Evolutionary conservation across 768 basidiomycete species (phyloP), one percentile per base, ranked within the genome.

Genomic region (Lepiota venenata): DNA sequence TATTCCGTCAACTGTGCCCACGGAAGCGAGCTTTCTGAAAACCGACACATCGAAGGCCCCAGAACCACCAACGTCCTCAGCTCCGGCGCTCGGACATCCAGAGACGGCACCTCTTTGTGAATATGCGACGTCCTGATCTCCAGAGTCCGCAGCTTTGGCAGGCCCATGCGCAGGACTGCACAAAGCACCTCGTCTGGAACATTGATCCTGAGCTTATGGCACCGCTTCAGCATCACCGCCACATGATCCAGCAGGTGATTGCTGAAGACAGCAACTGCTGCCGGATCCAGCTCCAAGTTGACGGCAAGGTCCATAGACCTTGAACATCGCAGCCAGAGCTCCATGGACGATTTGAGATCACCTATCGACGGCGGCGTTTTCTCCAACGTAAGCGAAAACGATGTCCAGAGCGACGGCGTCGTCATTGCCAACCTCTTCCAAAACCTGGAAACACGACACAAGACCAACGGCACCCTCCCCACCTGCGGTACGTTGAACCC

Each of bases 1-100:
- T 64, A 49, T 35, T 60, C 57, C 14, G 60, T 61, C 15, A 67
- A 49, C 41, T 65, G 63, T 6, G 36, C 27, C 60, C 60, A 61
- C 8, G 60, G 60, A 9, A 61, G 54, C n/a, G 47, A 15, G 5
- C 14, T 40, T 21, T 32, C 25, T 14, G n/a, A 5, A 16, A 55
- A 55, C 14, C 47, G 40, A 20, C 38, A 47, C 46, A 55, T 41
- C 10, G 53, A 47, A 5, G 53, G 53, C 4, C 53, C 53, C 29
- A 55, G 27, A 5, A 55, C 36, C 39, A 21, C 40, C 32, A 55
- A 16, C 14, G 16, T 25, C 29, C 29, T 39, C 53, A 55, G 40
- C 1, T 22, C 35, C 18, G 38, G 53, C 16, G 53, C 53, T 2
- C 32, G 18, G 4, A 55, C 29, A 14, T 40, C 29, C 20, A 48